Evolutionary conservation across 305 asterid species (phyloP), one percentile per base, ranked within the genome.

Genomic region (Fraxinus nigra): DNA sequence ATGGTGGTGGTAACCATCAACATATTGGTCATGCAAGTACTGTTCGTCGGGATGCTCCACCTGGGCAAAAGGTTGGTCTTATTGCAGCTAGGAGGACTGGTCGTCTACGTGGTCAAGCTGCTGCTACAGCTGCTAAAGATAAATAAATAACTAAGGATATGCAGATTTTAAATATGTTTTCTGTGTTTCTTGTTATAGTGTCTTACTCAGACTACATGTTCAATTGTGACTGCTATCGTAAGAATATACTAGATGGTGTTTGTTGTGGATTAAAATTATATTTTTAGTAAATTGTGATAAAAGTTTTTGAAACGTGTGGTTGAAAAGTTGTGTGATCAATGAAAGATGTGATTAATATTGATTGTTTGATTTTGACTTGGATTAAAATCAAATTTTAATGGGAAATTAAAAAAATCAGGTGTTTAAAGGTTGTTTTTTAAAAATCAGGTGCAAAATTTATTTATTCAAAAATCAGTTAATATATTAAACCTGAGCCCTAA

Each of bases 1-100:
- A 95, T 86, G 99, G 99, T 89, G 98, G 98, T 90, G 99, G 99
- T 93, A 95, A 93, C 93, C 99, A 95, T 80, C 98, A 95, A 76
- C 98, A 95, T 24, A 93, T 93, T 38, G 98, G 98, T 86, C 98
- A 95, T 43, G 98, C 98, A 20, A 91, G 94, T 51, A 95, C 98
- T 4, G 98, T 93, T 8, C 92, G 97, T n/a, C 97, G 98, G 76
- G 97, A 95, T 88, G 98, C 98, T 18, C 97, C 97, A 5, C 98
- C 99, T 16, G 99, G 99, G 0, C 99, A 95, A 76, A 95, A 95
- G 91, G 99, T 94, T 63, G 99, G 98, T 89, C 99, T 92, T 18
- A 93, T 94, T 85, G 99, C 97, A 48, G 97, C 99, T 16, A 87
- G 97, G 65, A 92, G 98, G 81, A 95, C 99, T 74, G 98, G 98